Conservation (phyloP, 768 basidiomycete genomes). For the Aureoboletus auriporus region DNA sequence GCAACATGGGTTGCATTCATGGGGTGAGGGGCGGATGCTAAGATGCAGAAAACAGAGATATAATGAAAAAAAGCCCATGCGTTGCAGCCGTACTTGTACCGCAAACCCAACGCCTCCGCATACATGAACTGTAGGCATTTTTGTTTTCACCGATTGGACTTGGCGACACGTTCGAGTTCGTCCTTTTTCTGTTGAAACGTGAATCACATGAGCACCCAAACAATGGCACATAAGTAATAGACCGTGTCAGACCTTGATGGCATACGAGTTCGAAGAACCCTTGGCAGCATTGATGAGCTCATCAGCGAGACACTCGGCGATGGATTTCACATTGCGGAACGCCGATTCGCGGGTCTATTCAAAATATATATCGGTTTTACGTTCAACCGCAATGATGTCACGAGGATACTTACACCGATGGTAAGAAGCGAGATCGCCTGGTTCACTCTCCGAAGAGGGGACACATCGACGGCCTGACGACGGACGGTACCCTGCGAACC, state of each 20-base stretch:
- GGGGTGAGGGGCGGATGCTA: conserved; percentile 12
- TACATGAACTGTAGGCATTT: not conserved
- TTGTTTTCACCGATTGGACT: conserved; percentile 92
- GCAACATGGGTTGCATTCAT: conserved; percentile 27
- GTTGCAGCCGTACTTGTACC: conserved; percentile 21
- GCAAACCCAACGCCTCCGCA: conserved; percentile 8
- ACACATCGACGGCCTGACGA: conserved; percentile 99
- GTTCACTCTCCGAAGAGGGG: conserved; percentile 96
- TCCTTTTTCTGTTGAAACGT: conserved; percentile 78
- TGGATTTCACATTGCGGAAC: conserved; percentile 99
- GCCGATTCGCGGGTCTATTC: conserved; percentile 95
- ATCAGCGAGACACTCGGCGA: conserved; percentile 98
- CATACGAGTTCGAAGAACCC: conserved; percentile 99
- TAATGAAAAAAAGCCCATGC: conserved; percentile 15
- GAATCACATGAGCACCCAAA: not conserved
- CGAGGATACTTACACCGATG: conserved; percentile 69
- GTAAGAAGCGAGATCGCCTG: conserved; percentile 95
- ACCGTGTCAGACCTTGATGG: conserved; percentile 76
- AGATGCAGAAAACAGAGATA: conserved; percentile 2
- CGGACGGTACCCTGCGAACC: conserved; percentile 99
- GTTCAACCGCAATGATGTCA: no score
- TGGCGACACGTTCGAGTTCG: conserved; percentile 99
- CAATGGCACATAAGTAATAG: not conserved
- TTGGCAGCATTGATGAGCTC: conserved; percentile 99
- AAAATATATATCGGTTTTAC: not conserved